Evolutionary conservation across 164 flowering plant species (phyloP).

Genomic region (Aristolochia fimbriata): DNA sequence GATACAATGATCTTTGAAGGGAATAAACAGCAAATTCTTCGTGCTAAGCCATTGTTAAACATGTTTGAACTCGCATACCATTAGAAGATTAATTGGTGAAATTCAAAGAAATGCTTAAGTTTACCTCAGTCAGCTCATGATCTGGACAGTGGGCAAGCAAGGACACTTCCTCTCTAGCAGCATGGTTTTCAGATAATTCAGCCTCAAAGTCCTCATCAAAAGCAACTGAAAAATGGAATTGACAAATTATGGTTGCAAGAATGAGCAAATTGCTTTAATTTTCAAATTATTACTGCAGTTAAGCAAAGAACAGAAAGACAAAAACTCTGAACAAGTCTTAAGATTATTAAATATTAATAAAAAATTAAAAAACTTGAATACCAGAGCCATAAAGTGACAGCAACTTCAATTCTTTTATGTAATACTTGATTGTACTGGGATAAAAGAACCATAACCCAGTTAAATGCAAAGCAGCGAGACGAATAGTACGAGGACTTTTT

Average conservation of each 20-base stretch:
- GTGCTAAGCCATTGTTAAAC: no score
- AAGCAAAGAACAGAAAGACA: background rate
- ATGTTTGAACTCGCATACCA: no score
- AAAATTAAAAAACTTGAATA: constrained; percentile 8
- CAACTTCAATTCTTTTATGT: constrained; percentile 73
- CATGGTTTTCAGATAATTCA: constrained; percentile 69
- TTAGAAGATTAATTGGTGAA: no score
- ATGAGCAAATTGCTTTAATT: background rate
- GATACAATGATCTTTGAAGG: no score
- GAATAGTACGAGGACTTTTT: constrained; percentile 97
- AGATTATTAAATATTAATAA: no score
- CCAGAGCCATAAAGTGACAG: constrained; percentile 92
- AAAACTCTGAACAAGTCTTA: no score
- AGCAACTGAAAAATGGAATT: constrained; percentile 50
- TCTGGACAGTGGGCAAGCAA: constrained; percentile 56
- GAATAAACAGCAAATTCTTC: no score
- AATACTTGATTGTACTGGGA: constrained; percentile 65
- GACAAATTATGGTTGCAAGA: background rate
- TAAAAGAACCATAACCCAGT: constrained; percentile 74
- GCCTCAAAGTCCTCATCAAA: constrained; percentile 98
- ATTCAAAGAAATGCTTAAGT: constrained; percentile 7
- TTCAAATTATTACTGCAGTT: background rate
- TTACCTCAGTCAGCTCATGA: constrained; percentile 73
- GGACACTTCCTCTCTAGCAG: constrained; percentile 67
- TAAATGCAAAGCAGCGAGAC: constrained; percentile 93